These are phyloP conservation scores for Zymoseptoria passerinii DNA, from an alignment of 2,329 filamentous ascomycete genomes.

Conservation along the genomic window DNA sequence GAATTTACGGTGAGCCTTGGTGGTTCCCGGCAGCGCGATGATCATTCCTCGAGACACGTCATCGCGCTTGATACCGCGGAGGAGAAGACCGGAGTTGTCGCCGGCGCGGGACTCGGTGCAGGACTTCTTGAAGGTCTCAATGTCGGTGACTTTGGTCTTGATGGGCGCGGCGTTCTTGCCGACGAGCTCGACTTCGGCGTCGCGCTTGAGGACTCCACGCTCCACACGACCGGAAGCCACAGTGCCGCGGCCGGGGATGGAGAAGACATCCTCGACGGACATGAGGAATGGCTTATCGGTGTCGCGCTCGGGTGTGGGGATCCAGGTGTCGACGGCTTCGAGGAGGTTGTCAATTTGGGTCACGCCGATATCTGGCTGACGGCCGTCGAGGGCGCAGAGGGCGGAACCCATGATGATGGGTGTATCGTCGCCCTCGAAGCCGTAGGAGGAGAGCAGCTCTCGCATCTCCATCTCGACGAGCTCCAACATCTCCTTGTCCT, in stretches of 20 bases:
- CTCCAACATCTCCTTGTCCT: conserved; percentile 99
- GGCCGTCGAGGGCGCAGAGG: conserved; percentile 83
- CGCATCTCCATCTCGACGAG: conserved; percentile 99
- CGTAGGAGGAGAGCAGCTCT: conserved; percentile 84
- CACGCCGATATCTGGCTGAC: conserved; percentile 76
- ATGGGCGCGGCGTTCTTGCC: conserved; percentile 74
- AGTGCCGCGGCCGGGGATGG: conserved; percentile 73
- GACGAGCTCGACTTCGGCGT: conserved; percentile 88
- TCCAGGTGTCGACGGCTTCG: conserved; percentile 85
- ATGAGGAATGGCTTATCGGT: conserved; percentile 98
- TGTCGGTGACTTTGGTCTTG: conserved; percentile 99
- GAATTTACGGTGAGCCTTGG: conserved; percentile 86
- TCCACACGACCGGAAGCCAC: conserved; percentile 96
- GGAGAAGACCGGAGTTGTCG: conserved; percentile 94
- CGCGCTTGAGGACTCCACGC: conserved; percentile 88
- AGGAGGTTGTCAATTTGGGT: conserved; percentile 88
- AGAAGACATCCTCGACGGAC: conserved; percentile 70
- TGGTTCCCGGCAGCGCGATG: conserved; percentile 69
- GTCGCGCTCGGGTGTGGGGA: conserved; percentile 88
- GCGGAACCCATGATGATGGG: conserved; percentile 96
- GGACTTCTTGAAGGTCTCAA: conserved; percentile 99
- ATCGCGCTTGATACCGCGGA: conserved; percentile 93
- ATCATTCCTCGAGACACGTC: conserved; percentile 95
- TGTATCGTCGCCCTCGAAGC: conserved; percentile 96
- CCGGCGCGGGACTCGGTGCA: conserved; percentile 93